Percentiles rank a stretch among this genome's conserved stretches.
These are phyloP conservation scores for Diutina sp. DNA, from an alignment of 1,139 yeast species.

Conservation along the genomic window DNA sequence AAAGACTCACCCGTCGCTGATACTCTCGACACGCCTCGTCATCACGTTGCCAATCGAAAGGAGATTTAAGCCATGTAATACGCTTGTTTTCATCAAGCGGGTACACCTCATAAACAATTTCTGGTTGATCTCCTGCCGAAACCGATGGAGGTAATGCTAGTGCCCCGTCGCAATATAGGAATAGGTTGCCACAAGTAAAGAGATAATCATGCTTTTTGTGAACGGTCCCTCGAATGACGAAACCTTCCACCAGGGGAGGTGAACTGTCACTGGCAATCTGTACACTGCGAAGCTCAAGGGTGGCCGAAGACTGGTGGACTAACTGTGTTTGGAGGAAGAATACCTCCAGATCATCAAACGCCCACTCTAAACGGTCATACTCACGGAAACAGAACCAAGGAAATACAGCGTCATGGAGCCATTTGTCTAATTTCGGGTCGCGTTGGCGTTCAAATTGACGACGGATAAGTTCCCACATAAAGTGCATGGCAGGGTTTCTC, in stretches of 20 bases:
- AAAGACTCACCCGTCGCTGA: not conserved
- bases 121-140: not conserved
- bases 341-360: constrained; percentile 36
- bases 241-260: constrained; percentile 17
- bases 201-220: not conserved
- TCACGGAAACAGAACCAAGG: constrained; percentile 48
- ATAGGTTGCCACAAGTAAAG: not conserved
- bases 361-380: constrained; percentile 74
- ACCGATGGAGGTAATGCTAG: not conserved
- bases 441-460: not conserved
- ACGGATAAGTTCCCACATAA: not conserved
- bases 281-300: constrained; percentile 45
- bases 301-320: constrained; percentile 12
- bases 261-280: constrained; percentile 14
- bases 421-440: constrained; percentile 5
- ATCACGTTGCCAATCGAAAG: not conserved
- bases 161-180: not conserved
- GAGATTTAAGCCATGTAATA: not conserved
- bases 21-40: not conserved
- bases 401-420: constrained; percentile 11
- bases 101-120: not conserved
- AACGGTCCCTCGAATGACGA: constrained; percentile 3
- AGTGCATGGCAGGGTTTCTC: not conserved
- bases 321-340: constrained; percentile 22
- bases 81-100: not conserved